Percentiles rank a stretch among this genome's conserved stretches.
These are phyloP conservation scores for Nemania bipapillata DNA, from an alignment of 2,329 filamentous ascomycete species.

Conservation along the genomic window DNA sequence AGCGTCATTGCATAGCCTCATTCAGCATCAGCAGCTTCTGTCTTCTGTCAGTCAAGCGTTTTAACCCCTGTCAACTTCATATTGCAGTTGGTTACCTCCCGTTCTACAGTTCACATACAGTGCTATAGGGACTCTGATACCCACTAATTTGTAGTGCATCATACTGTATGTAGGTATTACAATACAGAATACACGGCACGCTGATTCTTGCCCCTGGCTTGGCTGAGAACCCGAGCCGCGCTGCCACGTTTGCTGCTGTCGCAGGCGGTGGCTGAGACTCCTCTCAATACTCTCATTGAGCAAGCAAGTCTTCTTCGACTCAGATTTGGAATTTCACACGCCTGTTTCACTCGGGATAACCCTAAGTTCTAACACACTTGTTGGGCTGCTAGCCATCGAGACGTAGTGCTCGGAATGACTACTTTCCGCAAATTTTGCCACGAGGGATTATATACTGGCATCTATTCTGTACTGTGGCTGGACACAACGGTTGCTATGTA, in stretches of 20 bases:
- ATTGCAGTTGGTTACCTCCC: not conserved
- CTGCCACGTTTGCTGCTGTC: constrained; percentile 9
- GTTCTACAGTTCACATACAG: not conserved
- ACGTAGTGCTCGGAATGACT: no score
- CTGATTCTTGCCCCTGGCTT: no score
- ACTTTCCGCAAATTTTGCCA: not conserved
- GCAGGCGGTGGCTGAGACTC: constrained; percentile 21
- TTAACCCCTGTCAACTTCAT: not conserved
- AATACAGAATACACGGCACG: no score
- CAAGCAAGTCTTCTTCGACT: not conserved
- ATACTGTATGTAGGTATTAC: no score
- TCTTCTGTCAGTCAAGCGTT: not conserved
- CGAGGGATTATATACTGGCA: not conserved
- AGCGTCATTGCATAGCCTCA: constrained; percentile 4
- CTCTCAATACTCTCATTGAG: no score
- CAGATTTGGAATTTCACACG: constrained; percentile 27
- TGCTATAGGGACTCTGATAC: not conserved
- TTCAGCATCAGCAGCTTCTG: not conserved
- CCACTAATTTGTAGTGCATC: not conserved
- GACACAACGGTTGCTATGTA: not conserved
- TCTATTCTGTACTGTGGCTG: not conserved
- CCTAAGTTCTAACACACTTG: no score
- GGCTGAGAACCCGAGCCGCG: not conserved
- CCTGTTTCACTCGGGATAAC: not conserved
- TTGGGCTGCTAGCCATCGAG: no score